Evolutionary conservation across 1,284 basidiomycete species (phyloP).

Genomic region (Volvariella volvacea): DNA sequence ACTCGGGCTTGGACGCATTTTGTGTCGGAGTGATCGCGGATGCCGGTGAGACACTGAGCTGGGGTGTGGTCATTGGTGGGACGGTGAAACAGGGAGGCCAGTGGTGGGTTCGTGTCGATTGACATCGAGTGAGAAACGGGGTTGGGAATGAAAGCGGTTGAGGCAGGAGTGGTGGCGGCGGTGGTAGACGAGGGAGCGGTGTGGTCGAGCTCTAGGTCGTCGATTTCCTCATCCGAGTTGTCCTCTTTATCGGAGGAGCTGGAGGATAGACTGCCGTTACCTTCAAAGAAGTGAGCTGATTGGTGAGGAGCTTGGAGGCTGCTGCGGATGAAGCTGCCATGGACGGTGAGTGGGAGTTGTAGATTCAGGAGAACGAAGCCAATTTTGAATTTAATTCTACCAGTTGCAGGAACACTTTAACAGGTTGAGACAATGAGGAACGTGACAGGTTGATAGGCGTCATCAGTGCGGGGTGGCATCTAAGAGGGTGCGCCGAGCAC

Average conservation of each 20-base stretch:
- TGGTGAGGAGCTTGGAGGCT: not conserved
- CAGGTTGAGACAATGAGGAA: conserved; percentile 61
- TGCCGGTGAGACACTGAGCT: too few relatives aligned
- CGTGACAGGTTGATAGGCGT: conserved; percentile 23
- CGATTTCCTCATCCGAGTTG: conserved; percentile 15
- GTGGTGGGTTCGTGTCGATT: too few relatives aligned
- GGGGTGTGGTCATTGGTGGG: too few relatives aligned
- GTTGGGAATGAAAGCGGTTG: conserved; percentile 4
- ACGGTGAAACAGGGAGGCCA: too few relatives aligned
- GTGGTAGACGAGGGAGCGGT: conserved; percentile 6
- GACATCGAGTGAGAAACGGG: too few relatives aligned
- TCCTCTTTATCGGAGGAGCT: conserved; percentile 15
- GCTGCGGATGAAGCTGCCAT: too few relatives aligned
- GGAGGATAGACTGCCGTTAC: conserved; percentile 69
- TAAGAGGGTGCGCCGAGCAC: too few relatives aligned
- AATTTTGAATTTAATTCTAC: conserved; percentile 66
- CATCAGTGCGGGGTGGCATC: too few relatives aligned
- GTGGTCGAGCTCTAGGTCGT: too few relatives aligned
- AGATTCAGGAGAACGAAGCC: conserved; percentile 56
- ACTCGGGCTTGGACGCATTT: too few relatives aligned
- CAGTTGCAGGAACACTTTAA: conserved; percentile 51
- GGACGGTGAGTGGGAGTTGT: not conserved
- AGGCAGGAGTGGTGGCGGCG: conserved; percentile 8
- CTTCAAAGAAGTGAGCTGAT: conserved; percentile 47
- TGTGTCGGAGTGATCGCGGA: too few relatives aligned